These are phyloP conservation scores for Populus tremula DNA, from an alignment of 345 rosid genomes.

Conservation along the genomic window DNA sequence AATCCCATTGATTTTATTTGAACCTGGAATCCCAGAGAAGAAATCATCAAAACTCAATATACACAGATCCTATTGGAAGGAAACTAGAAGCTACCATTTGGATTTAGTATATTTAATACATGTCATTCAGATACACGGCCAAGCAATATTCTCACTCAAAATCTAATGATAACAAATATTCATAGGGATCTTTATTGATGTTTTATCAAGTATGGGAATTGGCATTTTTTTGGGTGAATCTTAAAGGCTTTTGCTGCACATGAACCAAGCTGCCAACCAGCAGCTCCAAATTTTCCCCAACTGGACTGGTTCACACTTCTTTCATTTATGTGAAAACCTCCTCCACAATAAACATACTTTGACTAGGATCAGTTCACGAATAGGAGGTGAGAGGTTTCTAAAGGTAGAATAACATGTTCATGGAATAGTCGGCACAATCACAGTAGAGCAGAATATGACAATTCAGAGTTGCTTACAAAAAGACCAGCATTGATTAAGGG, in stretches of 20 bases:
- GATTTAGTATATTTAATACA: not conserved
- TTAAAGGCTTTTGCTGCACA: not conserved
- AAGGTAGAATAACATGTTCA: not conserved
- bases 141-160: not conserved
- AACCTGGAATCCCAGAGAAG: conserved; percentile 6
- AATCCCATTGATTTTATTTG: not conserved
- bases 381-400: not conserved
- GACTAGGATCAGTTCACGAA: not conserved
- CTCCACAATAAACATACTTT: not conserved
- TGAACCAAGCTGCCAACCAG: not conserved
- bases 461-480: conserved; percentile 56
- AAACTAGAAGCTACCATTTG: not conserved
- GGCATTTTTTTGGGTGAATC: not conserved
- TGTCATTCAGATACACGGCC: not conserved
- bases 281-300: not conserved
- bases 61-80: not conserved
- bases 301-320: not conserved
- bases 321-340: not conserved
- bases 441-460: not conserved
- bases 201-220: not conserved
- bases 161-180: not conserved
- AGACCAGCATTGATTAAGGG: conserved; percentile 76
- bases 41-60: conserved; percentile 5
- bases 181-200: not conserved
- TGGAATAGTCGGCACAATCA: not conserved